phyloP scores from a whole-genome alignment of 2,329 filamentous ascomycete genomes.

The Rhexocercosporidium sp. region DNA sequence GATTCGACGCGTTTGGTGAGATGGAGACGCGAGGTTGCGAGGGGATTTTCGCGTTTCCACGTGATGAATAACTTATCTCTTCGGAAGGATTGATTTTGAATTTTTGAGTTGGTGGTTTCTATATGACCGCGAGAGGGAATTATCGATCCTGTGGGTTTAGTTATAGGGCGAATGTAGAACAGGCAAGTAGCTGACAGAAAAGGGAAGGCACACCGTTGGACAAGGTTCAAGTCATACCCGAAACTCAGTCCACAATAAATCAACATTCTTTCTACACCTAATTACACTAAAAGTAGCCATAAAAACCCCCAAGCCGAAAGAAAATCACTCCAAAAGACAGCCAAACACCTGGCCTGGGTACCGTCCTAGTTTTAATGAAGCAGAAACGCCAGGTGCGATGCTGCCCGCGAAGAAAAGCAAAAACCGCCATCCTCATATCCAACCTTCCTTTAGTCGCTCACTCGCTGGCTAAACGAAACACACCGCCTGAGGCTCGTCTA shows the following conservation, averaged over 20 bases:
- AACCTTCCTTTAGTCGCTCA: constrained; percentile 13
- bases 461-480: neutral
- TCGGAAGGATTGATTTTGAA: neutral
- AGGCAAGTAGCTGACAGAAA: neutral
- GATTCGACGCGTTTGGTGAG: neutral
- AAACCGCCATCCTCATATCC: constrained; percentile 14
- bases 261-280: constrained; percentile 19
- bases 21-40: neutral
- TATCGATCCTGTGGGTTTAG: too few species aligned
- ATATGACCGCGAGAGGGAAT: neutral
- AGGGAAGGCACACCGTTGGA: neutral
- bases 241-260: neutral
- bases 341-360: constrained; percentile 25
- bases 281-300: constrained; percentile 26
- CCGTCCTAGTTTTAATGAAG: constrained; percentile 16
- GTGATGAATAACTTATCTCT: neutral
- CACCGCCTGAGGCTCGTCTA: neutral
- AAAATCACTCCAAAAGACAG: constrained; percentile 10
- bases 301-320: neutral
- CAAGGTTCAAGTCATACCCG: neutral
- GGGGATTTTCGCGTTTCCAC: constrained; percentile 1
- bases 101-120: neutral
- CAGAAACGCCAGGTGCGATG: constrained; percentile 39
- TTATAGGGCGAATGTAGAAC: neutral
- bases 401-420: constrained; percentile 21